A percentile compares a stretch with the other conserved stretches of the same genome.
Conservation (phyloP, 306 rosid genomes). For the Argentina anserina region DNA sequence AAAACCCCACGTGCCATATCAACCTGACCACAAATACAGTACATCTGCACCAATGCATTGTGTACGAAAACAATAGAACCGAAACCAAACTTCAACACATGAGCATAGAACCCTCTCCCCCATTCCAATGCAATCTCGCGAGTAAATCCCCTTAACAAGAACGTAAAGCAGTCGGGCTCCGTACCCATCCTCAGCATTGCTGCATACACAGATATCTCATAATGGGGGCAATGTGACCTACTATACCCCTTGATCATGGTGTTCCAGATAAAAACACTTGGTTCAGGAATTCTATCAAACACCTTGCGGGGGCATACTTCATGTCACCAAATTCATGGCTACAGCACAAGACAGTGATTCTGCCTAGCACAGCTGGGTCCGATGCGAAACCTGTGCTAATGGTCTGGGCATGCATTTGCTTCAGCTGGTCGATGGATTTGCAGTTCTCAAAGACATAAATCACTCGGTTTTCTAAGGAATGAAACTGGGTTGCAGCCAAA, state of each 20-base stretch:
- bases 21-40: slow-evolving; percentile 49
- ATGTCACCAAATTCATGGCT: slow-evolving; percentile 44
- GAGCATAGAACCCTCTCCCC: slow-evolving; percentile 61
- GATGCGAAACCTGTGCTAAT: slow-evolving; percentile 48
- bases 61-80: slow-evolving; percentile 62
- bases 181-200: slow-evolving; percentile 45
- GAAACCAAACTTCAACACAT: slow-evolving; percentile 63
- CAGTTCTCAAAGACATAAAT: slow-evolving; percentile 43
- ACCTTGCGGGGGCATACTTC: slow-evolving; percentile 53
- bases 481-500: slow-evolving; percentile 19
- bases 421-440: slow-evolving; percentile 59
- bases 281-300: slow-evolving; percentile 66
- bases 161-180: slow-evolving; percentile 65
- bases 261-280: slow-evolving; percentile 65
- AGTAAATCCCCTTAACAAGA: slow-evolving; percentile 65
- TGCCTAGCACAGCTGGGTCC: slow-evolving; percentile 34
- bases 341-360: slow-evolving; percentile 41
- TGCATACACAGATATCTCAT: slow-evolving; percentile 56
- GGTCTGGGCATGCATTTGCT: slow-evolving; percentile 63
- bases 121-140: slow-evolving; percentile 26
- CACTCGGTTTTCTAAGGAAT: slow-evolving; percentile 20
- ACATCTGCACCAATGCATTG: slow-evolving; percentile 64
- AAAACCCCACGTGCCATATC: slow-evolving; percentile 61
- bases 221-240: slow-evolving; percentile 35
- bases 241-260: slow-evolving; percentile 76